These are phyloP conservation scores for Warburgia ugandensis DNA, from an alignment of 164 flowering plant species.

Conservation along the genomic window DNA sequence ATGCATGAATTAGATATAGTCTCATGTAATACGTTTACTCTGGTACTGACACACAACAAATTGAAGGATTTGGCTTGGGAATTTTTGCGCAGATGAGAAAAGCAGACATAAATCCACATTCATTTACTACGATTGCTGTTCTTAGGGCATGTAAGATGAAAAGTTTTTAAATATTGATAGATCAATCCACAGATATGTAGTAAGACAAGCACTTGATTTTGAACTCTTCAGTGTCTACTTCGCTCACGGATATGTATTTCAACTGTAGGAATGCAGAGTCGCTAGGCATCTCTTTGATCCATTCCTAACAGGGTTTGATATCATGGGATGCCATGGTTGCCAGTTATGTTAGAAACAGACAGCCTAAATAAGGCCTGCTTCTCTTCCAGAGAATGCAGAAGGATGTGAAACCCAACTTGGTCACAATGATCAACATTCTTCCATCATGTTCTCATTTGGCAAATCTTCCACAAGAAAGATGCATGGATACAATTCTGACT, in stretches of 20 bases:
- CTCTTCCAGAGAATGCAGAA: slow-evolving; percentile 37
- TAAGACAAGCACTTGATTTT: slow-evolving; percentile 31
- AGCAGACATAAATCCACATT: slow-evolving; percentile 25
- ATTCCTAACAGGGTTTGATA: slow-evolving; percentile 29
- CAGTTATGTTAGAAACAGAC: slow-evolving; percentile 28
- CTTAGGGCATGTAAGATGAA: slow-evolving; percentile 29
- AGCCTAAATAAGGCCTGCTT: slow-evolving; percentile 27
- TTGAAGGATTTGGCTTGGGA: slow-evolving; percentile 21
- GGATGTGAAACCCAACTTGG: slow-evolving; percentile 35
- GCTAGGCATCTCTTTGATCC: slow-evolving; percentile 36
- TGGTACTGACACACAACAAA: slow-evolving; percentile 19
- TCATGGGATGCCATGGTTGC: slow-evolving; percentile 63
- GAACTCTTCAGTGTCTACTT: slow-evolving; percentile 30
- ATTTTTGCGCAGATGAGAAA: slow-evolving; percentile 19
- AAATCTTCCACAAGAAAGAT: slow-evolving; percentile 36
- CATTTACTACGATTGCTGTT: slow-evolving; percentile 38
- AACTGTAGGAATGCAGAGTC: slow-evolving; percentile 33
- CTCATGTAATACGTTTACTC: slow-evolving; percentile 43
- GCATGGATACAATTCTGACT: slow-evolving; percentile 37
- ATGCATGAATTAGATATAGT: slow-evolving; percentile 28
- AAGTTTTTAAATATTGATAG: slow-evolving; percentile 24
- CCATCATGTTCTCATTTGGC: slow-evolving; percentile 33
- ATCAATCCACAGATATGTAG: slow-evolving; percentile 37
- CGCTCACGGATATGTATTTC: slow-evolving; percentile 54
- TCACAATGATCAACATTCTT: slow-evolving; percentile 37